phyloP scores from a whole-genome alignment of 495 filamentous ascomycete genomes.

The Diplogelasinospora grovesii region DNA sequence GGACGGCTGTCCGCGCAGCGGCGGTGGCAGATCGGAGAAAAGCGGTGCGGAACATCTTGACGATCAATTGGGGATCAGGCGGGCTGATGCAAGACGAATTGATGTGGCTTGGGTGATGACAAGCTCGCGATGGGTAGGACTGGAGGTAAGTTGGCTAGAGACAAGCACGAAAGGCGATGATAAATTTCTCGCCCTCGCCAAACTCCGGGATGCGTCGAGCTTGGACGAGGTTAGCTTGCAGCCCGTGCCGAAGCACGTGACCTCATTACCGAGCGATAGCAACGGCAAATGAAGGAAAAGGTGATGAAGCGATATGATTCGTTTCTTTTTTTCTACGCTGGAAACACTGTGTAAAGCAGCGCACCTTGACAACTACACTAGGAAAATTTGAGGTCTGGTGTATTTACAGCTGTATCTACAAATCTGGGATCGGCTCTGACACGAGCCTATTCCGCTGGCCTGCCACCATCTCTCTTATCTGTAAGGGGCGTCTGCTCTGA shows the following conservation, averaged over 20 bases:
- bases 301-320: background rate
- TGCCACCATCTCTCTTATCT: conserved; percentile 45
- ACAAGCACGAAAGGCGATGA: conserved; percentile 23
- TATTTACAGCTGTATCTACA: conserved; percentile 32
- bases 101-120: conserved; percentile 1
- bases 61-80: background rate
- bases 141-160: conserved; percentile 11
- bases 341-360: too few relatives aligned
- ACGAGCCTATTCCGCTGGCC: conserved; percentile 2
- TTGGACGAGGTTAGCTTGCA: conserved; percentile 4
- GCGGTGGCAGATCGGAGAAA: conserved; percentile 58
- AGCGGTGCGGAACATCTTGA: conserved; percentile 78
- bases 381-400: background rate
- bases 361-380: too few relatives aligned
- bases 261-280: too few relatives aligned
- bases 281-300: background rate
- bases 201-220: conserved; percentile 13
- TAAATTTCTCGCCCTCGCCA: conserved; percentile 43
- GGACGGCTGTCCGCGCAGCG: conserved; percentile 42
- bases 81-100: background rate
- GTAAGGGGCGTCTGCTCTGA: conserved; percentile 83
- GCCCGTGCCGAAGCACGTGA: background rate
- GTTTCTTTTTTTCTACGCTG: too few relatives aligned
- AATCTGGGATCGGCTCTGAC: conserved; percentile 1
- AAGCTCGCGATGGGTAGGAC: conserved; percentile 16